Evolutionary conservation across 164 flowering plant species (phyloP).

Genomic region (Umbilicus rupestris): DNA sequence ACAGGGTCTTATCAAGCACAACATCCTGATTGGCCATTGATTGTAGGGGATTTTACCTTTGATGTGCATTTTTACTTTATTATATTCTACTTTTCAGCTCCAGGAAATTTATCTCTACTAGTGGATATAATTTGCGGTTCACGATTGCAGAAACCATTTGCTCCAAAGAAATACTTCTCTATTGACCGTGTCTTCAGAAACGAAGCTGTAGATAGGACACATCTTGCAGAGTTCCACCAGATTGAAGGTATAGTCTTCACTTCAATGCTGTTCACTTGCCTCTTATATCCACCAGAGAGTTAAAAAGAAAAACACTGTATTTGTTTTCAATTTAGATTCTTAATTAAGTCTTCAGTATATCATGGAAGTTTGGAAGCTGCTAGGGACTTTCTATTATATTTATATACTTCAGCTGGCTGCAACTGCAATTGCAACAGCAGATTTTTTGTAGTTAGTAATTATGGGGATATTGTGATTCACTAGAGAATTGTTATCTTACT

Average conservation of each 20-base stretch:
- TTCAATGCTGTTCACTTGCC: background rate
- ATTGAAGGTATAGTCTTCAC: slow-evolving; percentile 60
- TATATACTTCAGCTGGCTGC: slow-evolving; percentile 4
- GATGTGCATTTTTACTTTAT: background rate
- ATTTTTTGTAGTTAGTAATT: background rate
- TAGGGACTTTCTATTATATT: background rate
- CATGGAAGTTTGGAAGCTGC: background rate
- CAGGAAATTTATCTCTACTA: background rate
- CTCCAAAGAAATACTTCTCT: slow-evolving; percentile 68
- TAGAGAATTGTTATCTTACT: too few species aligned
- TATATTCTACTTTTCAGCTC: background rate
- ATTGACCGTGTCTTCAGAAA: slow-evolving; percentile 98
- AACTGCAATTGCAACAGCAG: background rate
- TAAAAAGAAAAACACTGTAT: background rate
- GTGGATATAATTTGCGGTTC: background rate
- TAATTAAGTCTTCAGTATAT: background rate
- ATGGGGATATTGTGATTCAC: background rate
- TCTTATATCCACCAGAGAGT: background rate
- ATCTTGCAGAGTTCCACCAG: slow-evolving; percentile 98
- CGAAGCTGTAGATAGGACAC: slow-evolving; percentile 98
- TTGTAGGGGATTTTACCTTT: background rate
- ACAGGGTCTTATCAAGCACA: background rate
- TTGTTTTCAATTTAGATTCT: background rate
- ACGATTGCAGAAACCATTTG: slow-evolving; percentile 54
- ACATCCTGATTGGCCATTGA: background rate